These are phyloP conservation scores for Zymoseptoria crescenta DNA, from an alignment of 2,329 filamentous ascomycete species.

Conservation along the genomic window DNA sequence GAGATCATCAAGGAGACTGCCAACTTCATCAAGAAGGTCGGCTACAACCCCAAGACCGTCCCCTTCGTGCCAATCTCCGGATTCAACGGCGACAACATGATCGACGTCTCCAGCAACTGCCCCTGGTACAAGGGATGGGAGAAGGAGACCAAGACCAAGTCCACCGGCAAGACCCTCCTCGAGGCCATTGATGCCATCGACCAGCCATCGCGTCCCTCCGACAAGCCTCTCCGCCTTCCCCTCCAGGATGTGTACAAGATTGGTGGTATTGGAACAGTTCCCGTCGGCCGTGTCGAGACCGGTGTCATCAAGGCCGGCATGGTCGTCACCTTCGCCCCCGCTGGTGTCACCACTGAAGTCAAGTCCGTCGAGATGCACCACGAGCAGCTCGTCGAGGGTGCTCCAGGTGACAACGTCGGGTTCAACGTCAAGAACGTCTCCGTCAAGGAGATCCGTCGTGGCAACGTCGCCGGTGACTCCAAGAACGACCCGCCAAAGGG, in stretches of 20 bases:
- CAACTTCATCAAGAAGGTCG: conserved; percentile 99
- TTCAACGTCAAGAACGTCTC: conserved; percentile 99
- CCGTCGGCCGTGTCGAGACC: conserved; percentile 99
- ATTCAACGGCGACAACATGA: conserved; percentile 99
- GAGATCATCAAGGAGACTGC: conserved; percentile 99
- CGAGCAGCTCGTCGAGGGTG: conserved; percentile 93
- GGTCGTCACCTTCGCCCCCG: conserved; percentile 97
- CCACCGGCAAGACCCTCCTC: conserved; percentile 91
- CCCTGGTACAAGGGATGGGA: conserved; percentile 99
- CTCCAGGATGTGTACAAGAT: conserved; percentile 99
- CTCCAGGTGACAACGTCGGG: conserved; percentile 99
- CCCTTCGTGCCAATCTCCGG: conserved; percentile 99
- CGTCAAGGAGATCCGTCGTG: conserved; percentile 99
- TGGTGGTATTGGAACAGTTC: conserved; percentile 98
- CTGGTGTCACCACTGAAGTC: conserved; percentile 99
- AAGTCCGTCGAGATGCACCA: conserved; percentile 99
- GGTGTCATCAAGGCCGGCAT: conserved; percentile 79
- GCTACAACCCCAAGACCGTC: conserved; percentile 99
- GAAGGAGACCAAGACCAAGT: conserved; percentile 93
- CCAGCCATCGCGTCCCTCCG: conserved; percentile 81
- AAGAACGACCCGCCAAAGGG: conserved; percentile 96
- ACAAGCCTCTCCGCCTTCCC: conserved; percentile 99
- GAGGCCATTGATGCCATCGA: conserved; percentile 98
- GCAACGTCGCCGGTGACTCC: conserved; percentile 99
- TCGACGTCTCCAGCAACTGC: conserved; percentile 80